A percentile compares a stretch with the other conserved stretches of the same genome.
Conservation (phyloP, 2,329 filamentous ascomycete species). For the Aspergillus melleus region DNA sequence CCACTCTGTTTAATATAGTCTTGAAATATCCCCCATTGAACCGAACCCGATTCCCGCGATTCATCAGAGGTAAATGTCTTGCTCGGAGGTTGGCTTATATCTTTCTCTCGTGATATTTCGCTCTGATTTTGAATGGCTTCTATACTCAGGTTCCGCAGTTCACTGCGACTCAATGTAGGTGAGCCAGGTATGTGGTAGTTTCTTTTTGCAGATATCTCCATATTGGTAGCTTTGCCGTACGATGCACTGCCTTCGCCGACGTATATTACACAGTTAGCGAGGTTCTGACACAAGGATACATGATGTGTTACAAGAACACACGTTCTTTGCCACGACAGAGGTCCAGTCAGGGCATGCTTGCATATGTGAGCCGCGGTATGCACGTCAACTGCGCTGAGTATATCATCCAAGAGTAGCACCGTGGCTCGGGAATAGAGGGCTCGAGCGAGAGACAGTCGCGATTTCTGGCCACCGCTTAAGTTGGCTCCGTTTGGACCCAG, state of each 20-base stretch:
- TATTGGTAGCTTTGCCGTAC: background rate
- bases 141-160: too few species aligned
- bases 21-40: too few species aligned
- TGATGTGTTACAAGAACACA: conserved; percentile 79
- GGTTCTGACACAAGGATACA: conserved; percentile 63
- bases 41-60: too few species aligned
- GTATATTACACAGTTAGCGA: background rate
- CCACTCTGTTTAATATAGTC: too few species aligned
- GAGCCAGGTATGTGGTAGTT: too few species aligned
- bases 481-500: conserved; percentile 81
- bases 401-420: conserved; percentile 74
- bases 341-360: conserved; percentile 69
- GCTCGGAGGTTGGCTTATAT: background rate
- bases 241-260: background rate
- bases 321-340: conserved; percentile 66
- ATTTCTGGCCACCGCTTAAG: conserved; percentile 76
- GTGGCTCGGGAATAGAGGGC: conserved; percentile 75
- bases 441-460: conserved; percentile 73
- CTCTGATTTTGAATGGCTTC: too few species aligned
- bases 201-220: background rate
- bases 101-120: too few species aligned
- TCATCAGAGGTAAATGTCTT: too few species aligned
- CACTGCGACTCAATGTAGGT: too few species aligned
- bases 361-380: conserved; percentile 76
- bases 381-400: conserved; percentile 76